These are phyloP conservation scores for Ceriops tagal DNA, from an alignment of 345 rosid genomes.

Conservation along the genomic window DNA sequence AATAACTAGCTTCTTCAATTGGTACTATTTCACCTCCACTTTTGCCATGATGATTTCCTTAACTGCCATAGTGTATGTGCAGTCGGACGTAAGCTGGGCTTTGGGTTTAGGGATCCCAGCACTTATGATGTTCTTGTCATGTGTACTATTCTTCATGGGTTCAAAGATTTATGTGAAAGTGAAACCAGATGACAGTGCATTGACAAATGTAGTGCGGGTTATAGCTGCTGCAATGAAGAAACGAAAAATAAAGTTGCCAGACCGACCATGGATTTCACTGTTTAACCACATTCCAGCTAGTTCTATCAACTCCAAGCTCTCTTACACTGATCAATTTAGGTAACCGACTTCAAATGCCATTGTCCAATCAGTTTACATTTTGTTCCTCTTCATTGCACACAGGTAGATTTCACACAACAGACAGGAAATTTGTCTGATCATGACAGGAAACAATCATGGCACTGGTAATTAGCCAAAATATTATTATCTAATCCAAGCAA, in stretches of 20 bases:
- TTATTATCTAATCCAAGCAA: no score
- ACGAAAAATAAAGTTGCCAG: conserved; percentile 9
- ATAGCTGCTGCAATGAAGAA: conserved; percentile 20
- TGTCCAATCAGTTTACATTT: no score
- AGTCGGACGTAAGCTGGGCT: conserved; percentile 26
- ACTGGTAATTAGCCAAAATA: no score
- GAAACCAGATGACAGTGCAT: conserved; percentile 22
- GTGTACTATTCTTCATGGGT: conserved; percentile 19
- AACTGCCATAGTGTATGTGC: conserved; percentile 17
- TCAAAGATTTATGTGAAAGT: conserved; percentile 23
- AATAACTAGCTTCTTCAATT: conserved; percentile 26
- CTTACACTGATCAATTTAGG: conserved; percentile 21
- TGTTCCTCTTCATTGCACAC: no score
- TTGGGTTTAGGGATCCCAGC: conserved; percentile 25
- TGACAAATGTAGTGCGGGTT: conserved; percentile 23
- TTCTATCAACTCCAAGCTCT: conserved; percentile 18
- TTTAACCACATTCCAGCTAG: conserved; percentile 11
- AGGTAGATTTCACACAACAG: no score
- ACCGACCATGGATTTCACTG: conserved; percentile 12
- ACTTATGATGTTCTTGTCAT: conserved; percentile 16
- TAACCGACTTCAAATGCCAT: neutral
- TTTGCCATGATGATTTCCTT: conserved; percentile 22
- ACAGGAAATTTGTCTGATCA: no score
- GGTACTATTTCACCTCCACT: conserved; percentile 27
- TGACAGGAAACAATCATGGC: no score